These are phyloP conservation scores for Ailanthus altissimus DNA, from an alignment of 345 rosid genomes.

Conservation along the genomic window DNA sequence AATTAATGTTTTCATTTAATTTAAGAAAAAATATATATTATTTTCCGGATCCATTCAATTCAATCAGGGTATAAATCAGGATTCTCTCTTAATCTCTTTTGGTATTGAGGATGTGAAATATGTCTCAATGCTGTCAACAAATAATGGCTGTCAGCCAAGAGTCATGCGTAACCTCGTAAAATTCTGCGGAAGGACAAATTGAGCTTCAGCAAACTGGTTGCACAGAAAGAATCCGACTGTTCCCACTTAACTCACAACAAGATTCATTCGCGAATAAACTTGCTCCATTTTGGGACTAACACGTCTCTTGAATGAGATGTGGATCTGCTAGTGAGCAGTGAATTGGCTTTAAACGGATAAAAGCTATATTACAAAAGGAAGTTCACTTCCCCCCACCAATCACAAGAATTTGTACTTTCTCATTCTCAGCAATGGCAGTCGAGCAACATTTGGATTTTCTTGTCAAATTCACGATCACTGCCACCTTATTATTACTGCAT, in stretches of 20 bases:
- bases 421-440: not conserved
- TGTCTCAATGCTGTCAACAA: not conserved
- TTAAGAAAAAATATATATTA: no score
- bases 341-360: not conserved
- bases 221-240: not conserved
- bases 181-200: not conserved
- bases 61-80: no score
- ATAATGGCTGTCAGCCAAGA: not conserved
- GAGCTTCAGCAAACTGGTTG: not conserved
- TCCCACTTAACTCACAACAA: not conserved
- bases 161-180: not conserved
- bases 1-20: no score
- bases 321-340: no score
- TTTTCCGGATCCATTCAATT: no score
- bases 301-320: not conserved
- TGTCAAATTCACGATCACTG: not conserved
- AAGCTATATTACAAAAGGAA: not conserved
- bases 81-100: no score
- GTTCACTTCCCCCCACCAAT: not conserved
- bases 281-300: not conserved
- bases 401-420: not conserved
- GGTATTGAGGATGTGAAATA: no score
- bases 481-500: slow-evolving; percentile 8
- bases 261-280: not conserved
- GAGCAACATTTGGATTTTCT: not conserved